phyloP scores from a whole-genome alignment of 371 early-diverging fungal genomes.

The Zychaea mexicana region DNA sequence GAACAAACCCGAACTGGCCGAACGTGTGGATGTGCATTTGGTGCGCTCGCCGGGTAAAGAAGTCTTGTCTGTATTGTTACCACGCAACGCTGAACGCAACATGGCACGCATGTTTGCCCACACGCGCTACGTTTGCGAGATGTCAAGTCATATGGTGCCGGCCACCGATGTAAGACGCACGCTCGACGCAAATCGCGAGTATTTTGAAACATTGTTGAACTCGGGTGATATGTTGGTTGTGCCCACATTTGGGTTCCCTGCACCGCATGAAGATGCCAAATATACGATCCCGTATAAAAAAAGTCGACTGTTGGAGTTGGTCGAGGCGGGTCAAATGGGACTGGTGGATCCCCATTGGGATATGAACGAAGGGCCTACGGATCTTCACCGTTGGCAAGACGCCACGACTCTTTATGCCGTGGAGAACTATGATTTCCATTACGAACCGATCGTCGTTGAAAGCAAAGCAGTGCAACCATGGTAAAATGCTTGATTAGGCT shows the following conservation, averaged over 20 bases:
- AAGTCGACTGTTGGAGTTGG: constrained; percentile 26
- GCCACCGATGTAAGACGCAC: constrained; percentile 43
- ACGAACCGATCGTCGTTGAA: constrained; percentile 49
- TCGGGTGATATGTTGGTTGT: constrained; percentile 45
- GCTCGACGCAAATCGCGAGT: constrained; percentile 34
- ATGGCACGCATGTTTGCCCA: constrained; percentile 46
- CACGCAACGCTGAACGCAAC: constrained; percentile 53
- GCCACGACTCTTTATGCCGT: constrained; percentile 37
- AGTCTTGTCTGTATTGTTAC: constrained; percentile 29
- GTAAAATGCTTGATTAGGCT: too few species aligned
- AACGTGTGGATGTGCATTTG: constrained; percentile 44
- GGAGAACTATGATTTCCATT: constrained; percentile 48
- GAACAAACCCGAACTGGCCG: constrained; percentile 22
- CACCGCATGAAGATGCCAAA: constrained; percentile 8
- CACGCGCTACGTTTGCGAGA: constrained; percentile 39
- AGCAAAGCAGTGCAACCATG: constrained; percentile 45
- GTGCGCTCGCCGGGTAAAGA: constrained; percentile 20
- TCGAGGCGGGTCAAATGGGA: constrained; percentile 27
- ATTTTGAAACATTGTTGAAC: constrained; percentile 28
- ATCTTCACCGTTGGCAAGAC: constrained; percentile 38
- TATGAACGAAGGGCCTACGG: constrained; percentile 45
- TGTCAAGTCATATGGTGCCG: constrained; percentile 40
- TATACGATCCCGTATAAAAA: constrained; percentile 34
- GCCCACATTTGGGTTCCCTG: constrained; percentile 40
- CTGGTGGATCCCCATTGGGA: constrained; percentile 49